These are phyloP conservation scores for Emericellopsis cladophorae DNA, from an alignment of 2,329 filamentous ascomycete genomes.

Conservation along the genomic window DNA sequence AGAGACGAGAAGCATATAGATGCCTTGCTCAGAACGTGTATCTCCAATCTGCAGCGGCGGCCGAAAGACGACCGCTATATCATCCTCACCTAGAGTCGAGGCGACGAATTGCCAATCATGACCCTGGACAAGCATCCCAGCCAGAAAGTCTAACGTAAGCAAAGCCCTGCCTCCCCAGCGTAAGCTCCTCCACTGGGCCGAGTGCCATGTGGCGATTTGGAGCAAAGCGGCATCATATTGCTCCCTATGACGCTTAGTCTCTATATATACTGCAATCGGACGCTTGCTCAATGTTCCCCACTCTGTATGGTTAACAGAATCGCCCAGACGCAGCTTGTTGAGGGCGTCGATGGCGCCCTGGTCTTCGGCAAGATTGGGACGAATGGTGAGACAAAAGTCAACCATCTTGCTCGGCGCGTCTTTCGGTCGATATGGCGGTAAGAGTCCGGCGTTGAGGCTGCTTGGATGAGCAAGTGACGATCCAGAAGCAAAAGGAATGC, in stretches of 20 bases:
- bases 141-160: constrained; percentile 6
- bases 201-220: constrained; percentile 9
- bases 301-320: constrained; percentile 8
- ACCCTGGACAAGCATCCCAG: constrained; percentile 8
- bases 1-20: constrained; percentile 6
- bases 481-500: too few relatives aligned
- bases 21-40: constrained; percentile 5
- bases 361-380: constrained; percentile 2
- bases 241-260: constrained; percentile 7
- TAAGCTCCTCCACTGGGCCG: constrained; percentile 7
- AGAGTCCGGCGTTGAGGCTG: neutral
- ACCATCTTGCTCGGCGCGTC: constrained; percentile 7
- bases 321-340: constrained; percentile 1
- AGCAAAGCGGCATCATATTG: constrained; percentile 5
- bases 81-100: constrained; percentile 2
- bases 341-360: constrained; percentile 2
- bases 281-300: neutral
- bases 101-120: constrained; percentile 9
- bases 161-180: neutral
- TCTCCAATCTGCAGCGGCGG: constrained; percentile 3
- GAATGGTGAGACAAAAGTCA: constrained; percentile 7
- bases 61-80: constrained; percentile 3
- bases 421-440: constrained; percentile 4
- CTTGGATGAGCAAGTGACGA: too few relatives aligned
- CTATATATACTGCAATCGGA: constrained; percentile 8